Percentiles rank a stretch among this genome's conserved stretches.
phyloP scores from a whole-genome alignment of 345 rosid species.

The Salix purpurea region DNA sequence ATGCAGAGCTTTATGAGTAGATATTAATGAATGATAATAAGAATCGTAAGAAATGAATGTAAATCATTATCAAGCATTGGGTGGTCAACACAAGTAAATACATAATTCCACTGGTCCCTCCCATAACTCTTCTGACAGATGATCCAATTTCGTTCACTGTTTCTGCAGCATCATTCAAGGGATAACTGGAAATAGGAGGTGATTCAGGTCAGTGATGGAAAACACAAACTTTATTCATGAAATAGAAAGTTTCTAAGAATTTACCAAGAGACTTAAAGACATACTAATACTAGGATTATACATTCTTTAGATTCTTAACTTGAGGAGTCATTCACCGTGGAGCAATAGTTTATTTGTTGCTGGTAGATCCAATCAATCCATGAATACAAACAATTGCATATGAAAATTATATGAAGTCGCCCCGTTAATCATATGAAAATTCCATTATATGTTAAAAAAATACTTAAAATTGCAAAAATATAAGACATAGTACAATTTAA shows the following conservation, averaged over 20 bases:
- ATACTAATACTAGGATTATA: no score
- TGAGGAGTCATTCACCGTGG: neutral
- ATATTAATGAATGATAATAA: neutral
- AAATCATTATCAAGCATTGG: conserved; percentile 4
- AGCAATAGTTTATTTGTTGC: neutral
- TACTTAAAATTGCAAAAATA: neutral
- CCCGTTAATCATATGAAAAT: neutral
- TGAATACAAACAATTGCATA: neutral
- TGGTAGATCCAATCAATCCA: neutral
- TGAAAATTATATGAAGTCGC: neutral
- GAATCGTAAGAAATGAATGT: conserved; percentile 6
- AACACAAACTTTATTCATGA: no score
- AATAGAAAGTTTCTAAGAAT: neutral
- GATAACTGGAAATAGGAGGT: conserved; percentile 60
- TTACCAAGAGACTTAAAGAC: neutral
- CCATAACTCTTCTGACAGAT: conserved; percentile 81
- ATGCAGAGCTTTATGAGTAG: neutral
- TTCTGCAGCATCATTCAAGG: conserved; percentile 86
- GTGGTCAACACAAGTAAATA: conserved; percentile 27
- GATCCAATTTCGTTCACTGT: conserved; percentile 84
- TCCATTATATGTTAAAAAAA: neutral
- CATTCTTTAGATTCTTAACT: neutral
- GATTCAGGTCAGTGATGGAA: conserved; percentile 3
- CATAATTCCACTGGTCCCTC: conserved; percentile 97
- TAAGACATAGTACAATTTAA: neutral